Base-by-base conservation (phyloP, 2,329 filamentous ascomycete species). In the Fonsecaea monophora region DNA sequence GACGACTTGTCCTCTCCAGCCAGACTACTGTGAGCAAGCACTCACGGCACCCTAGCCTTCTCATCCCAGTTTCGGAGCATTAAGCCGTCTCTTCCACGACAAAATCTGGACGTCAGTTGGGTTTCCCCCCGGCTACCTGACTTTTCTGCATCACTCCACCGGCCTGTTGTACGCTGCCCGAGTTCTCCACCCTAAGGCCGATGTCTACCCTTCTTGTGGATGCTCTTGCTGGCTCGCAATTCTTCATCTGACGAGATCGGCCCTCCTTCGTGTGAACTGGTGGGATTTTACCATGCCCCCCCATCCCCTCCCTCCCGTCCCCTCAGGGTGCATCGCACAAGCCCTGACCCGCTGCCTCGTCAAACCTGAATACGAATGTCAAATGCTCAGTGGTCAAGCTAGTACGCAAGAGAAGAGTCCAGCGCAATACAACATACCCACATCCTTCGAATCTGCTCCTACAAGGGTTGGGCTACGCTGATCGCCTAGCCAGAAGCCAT, bases 241-340 rank as follows among this genome's bases (percentile, higher is more conserved):
- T 21, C 32, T 61, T 61, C 48, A 30, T 61, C 59, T 54, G 45
- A 54, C 48, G 55, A 58, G 15, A 58, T 58, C 37, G 18, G 34
- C 37, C 42, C 8, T 35, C 38, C 30, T 53, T 35, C 55, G 32
- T 38, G 48, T 40, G 59, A 61, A 53, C 48, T 54, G 59, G 45
- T 53, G 59, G 59, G 48, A 37, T 53, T 61, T 53, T 40, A 34
- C 45, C 34, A 53, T 35, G 35, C 32, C 15, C 45, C 59, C 48
- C 30, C 30, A 5, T 21, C 50, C 48, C 25, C 15, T 15, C 40
- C 12, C 15, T 37, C 57, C 7, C 13, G 34, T 42, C 34, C 25
- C 10, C 7, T 37, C 37, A 30, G 45, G 50, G 37, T 54, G 45
- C 45, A 30, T 34, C 25, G n/a, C 32, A 50, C 34, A 61, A 42